A percentile compares a stretch with the other conserved stretches of the same genome.
These are phyloP conservation scores for Mucor lusitanicus DNA, from an alignment of 371 early-diverging fungal species.

Conservation along the genomic window DNA sequence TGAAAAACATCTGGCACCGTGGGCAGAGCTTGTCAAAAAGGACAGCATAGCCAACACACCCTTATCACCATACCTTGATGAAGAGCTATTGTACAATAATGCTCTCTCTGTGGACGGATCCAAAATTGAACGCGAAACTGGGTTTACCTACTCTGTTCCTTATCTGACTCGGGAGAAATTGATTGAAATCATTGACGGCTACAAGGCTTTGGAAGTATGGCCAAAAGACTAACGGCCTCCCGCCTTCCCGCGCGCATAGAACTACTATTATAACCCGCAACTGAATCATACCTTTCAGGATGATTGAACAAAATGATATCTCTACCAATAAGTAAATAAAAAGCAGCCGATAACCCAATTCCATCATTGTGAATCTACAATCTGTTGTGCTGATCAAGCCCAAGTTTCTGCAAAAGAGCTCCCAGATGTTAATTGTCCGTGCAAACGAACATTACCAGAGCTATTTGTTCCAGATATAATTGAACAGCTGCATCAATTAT, in stretches of 20 bases:
- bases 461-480: no score
- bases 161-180: slow-evolving; percentile 64
- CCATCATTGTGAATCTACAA: no score
- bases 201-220: slow-evolving; percentile 66
- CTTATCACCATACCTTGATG: slow-evolving; percentile 92
- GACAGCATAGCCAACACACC: slow-evolving; percentile 80
- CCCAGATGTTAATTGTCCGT: no score
- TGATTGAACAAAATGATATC: background rate
- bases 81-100: slow-evolving; percentile 84
- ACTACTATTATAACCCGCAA: background rate
- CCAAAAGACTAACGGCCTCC: slow-evolving; percentile 51
- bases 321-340: background rate
- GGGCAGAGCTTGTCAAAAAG: slow-evolving; percentile 62
- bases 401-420: no score
- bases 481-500: no score
- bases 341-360: no score
- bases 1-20: slow-evolving; percentile 86
- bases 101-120: slow-evolving; percentile 77
- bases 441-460: no score
- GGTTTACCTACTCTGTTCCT: slow-evolving; percentile 74
- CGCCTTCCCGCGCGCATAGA: no score
- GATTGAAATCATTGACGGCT: slow-evolving; percentile 71
- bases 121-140: slow-evolving; percentile 71
- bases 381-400: no score
- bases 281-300: background rate